A percentile compares a stretch with the other conserved stretches of the same genome.
phyloP scores from a whole-genome alignment of 257 asterid genomes.

The Solanum tarijense region DNA sequence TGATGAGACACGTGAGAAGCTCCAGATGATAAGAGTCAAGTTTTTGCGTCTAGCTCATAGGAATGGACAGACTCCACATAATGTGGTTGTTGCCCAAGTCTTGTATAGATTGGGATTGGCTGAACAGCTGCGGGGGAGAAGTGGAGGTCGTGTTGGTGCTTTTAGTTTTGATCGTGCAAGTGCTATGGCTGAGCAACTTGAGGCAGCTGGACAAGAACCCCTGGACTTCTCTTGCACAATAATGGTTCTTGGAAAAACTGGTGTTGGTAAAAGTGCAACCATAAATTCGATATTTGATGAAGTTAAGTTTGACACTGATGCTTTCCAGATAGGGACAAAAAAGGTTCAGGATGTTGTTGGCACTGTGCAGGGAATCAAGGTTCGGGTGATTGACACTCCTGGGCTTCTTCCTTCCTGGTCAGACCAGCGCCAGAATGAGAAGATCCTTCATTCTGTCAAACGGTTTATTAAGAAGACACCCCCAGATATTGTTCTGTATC shows the following conservation, averaged over 20 bases:
- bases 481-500: slow-evolving; percentile 93
- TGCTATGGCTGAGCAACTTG: slow-evolving; percentile 98
- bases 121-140: slow-evolving; percentile 91
- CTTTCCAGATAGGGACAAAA: slow-evolving; percentile 75
- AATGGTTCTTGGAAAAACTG: slow-evolving; percentile 96
- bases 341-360: slow-evolving; percentile 98
- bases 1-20: slow-evolving; percentile 97
- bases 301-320: slow-evolving; percentile 74
- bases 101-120: slow-evolving; percentile 93
- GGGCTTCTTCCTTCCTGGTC: slow-evolving; percentile 97
- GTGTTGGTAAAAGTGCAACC: slow-evolving; percentile 99
- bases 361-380: slow-evolving; percentile 91
- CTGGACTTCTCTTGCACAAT: slow-evolving; percentile 93
- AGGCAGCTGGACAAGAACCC: slow-evolving; percentile 89
- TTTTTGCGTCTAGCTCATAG: slow-evolving; percentile 93
- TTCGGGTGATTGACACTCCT: slow-evolving; percentile 91
- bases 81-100: slow-evolving; percentile 97
- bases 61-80: slow-evolving; percentile 96
- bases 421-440: slow-evolving; percentile 89
- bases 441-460: slow-evolving; percentile 65
- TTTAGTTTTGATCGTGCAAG: slow-evolving; percentile 98
- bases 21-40: slow-evolving; percentile 96
- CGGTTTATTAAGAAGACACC: slow-evolving; percentile 72
- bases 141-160: slow-evolving; percentile 80
- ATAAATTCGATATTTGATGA: slow-evolving; percentile 92